These are phyloP conservation scores for Diplogelasinospora grovesii DNA, from an alignment of 495 filamentous ascomycete species.

Conservation along the genomic window DNA sequence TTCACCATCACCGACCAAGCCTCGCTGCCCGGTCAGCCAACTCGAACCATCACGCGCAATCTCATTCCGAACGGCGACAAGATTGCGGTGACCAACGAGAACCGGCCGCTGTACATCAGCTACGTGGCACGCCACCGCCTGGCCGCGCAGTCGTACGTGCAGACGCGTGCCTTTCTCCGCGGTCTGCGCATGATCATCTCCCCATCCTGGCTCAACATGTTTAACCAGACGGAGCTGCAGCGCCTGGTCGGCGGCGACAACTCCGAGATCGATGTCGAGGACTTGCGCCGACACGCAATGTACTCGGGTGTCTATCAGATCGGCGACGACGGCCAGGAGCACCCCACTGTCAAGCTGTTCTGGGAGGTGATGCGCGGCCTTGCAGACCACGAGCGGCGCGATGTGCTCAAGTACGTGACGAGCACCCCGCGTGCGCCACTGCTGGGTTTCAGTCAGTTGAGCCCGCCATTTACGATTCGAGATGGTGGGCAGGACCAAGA, in stretches of 20 bases:
- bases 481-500: constrained; percentile 76
- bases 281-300: constrained; percentile 75
- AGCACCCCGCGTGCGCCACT: constrained; percentile 88
- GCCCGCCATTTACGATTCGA: constrained; percentile 81
- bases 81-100: constrained; percentile 80
- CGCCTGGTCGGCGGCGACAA: constrained; percentile 83
- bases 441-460: constrained; percentile 80
- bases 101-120: constrained; percentile 88
- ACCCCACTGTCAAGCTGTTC: constrained; percentile 77
- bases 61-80: constrained; percentile 69
- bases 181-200: constrained; percentile 85
- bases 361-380: constrained; percentile 83
- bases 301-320: constrained; percentile 85
- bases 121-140: constrained; percentile 83
- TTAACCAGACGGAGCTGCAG: constrained; percentile 92
- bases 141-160: constrained; percentile 63
- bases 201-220: constrained; percentile 93
- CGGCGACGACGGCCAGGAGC: constrained; percentile 80
- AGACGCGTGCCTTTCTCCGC: constrained; percentile 80
- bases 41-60: constrained; percentile 58
- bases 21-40: constrained; percentile 42
- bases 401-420: constrained; percentile 93
- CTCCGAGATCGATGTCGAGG: constrained; percentile 77
- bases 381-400: constrained; percentile 64
- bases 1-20: constrained; percentile 86